Evolutionary conservation across 345 rosid species (phyloP), one percentile per base, ranked within the genome.

Genomic region (Pistacia vera): DNA sequence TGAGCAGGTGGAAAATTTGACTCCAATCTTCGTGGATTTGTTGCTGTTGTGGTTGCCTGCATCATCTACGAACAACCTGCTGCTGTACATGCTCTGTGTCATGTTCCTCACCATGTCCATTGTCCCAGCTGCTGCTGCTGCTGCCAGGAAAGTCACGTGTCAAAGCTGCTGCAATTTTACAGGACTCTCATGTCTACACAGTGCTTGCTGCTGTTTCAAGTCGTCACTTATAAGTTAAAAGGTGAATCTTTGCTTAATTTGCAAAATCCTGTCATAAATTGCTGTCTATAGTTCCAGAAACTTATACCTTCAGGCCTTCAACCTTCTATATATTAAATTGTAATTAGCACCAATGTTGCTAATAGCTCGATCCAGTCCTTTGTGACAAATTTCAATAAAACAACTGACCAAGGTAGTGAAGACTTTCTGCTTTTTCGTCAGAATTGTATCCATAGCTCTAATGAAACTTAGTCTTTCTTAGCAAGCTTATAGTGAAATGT

Each of bases 211-310:
- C 67, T 72, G 81, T 68, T 75, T 66, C 57, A 35, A 49, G 14
- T 56, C 77, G 25, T 11, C n/a, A n/a, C n/a, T 46, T 20, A 9
- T 41, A 66, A 35, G 80, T 62, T 48, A 18, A 14, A 72, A 75
- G 62, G 70, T 81, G 66, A 82, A 71, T 36, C 77, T 44, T 75
- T 55, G 79, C 76, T 51, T 59, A 28, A 71, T 74, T 75, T 70
- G 65, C 33, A 3, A 77, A 52, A 61, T 30, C 55, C 44, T 71
- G 79, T 59, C 11, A 11, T 38, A 66, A 25, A 18, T 16, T 81
- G 59, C 76, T 77, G 83, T 60, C 38, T 63, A 36, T 73, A 75
- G 68, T 62, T 68, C n/a, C 62, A 9, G 38, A 28, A 11, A n/a
- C 25, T 54, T 28, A 2, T n/a, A 12, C 44, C n/a, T 20, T 18